These are phyloP conservation scores for Sungouiella thailandica DNA, from an alignment of 805 yeast genomes.

Conservation along the genomic window DNA sequence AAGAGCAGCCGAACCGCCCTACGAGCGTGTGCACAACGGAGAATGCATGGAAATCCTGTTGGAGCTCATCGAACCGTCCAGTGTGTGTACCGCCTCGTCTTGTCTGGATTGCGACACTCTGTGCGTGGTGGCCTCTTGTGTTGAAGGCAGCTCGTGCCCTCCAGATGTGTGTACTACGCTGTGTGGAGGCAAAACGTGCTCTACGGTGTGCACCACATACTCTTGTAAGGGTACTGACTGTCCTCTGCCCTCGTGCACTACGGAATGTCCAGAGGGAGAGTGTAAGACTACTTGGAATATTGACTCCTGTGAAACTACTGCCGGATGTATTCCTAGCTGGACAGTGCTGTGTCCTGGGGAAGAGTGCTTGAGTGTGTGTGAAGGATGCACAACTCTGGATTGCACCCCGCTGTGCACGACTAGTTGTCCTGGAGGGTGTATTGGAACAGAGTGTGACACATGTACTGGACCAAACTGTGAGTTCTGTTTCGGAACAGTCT, in stretches of 20 bases:
- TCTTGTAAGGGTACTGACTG: background rate
- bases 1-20: no score
- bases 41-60: no score
- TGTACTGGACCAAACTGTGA: background rate
- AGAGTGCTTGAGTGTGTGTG: background rate
- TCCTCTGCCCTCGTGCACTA: background rate
- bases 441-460: background rate
- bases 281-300: background rate
- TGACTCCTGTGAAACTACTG: background rate
- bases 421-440: background rate
- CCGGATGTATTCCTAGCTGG: background rate
- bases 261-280: background rate
- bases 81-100: no score
- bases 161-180: no score
- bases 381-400: background rate
- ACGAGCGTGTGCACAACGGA: no score
- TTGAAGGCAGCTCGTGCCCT: no score
- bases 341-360: background rate
- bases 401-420: background rate
- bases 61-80: no score
- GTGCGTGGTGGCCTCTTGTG: no score
- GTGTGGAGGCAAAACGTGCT: no score
- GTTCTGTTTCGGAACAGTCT: background rate
- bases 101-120: no score
- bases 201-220: no score